Percentiles rank a stretch among this genome's conserved stretches.
Evolutionary conservation across 1,284 basidiomycete species (phyloP).

Genomic region (Naganishia albida): DNA sequence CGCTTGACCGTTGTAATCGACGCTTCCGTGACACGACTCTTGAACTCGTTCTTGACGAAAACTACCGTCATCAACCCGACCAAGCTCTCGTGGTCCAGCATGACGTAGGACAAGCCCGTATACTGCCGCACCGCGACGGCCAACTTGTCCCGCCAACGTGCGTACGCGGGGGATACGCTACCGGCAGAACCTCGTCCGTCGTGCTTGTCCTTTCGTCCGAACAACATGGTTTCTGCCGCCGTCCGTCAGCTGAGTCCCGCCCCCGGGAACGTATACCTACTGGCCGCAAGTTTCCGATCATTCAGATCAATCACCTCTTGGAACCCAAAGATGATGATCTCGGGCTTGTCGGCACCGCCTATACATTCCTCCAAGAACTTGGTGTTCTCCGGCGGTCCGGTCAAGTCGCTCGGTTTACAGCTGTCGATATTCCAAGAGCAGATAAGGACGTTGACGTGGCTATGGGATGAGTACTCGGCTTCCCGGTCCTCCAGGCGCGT

Average conservation of each 20-base stretch:
- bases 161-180: conserved; percentile 79
- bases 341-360: conserved; percentile 69
- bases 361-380: conserved; percentile 73
- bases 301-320: conserved; percentile 96
- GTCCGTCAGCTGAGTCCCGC: conserved; percentile 1
- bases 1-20: conserved; percentile 78
- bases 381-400: conserved; percentile 64
- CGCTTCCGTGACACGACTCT: conserved; percentile 64
- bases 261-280: conserved; percentile 45
- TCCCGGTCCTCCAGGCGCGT: conserved; percentile 73
- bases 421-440: conserved; percentile 95
- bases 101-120: conserved; percentile 70
- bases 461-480: conserved; percentile 73
- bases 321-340: conserved; percentile 89
- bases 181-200: conserved; percentile 52
- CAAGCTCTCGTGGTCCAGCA: conserved; percentile 81
- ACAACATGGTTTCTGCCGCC: conserved; percentile 67
- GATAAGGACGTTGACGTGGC: conserved; percentile 75
- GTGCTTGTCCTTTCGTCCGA: conserved; percentile 69
- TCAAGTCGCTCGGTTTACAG: conserved; percentile 73
- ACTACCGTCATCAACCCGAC: conserved; percentile 88
- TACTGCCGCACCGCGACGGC: conserved; percentile 65
- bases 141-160: conserved; percentile 83
- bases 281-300: conserved; percentile 84
- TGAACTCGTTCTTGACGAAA: conserved; percentile 62